Evolutionary conservation across 2,329 filamentous ascomycete species (phyloP).

Genomic region (Penicillium sp.): DNA sequence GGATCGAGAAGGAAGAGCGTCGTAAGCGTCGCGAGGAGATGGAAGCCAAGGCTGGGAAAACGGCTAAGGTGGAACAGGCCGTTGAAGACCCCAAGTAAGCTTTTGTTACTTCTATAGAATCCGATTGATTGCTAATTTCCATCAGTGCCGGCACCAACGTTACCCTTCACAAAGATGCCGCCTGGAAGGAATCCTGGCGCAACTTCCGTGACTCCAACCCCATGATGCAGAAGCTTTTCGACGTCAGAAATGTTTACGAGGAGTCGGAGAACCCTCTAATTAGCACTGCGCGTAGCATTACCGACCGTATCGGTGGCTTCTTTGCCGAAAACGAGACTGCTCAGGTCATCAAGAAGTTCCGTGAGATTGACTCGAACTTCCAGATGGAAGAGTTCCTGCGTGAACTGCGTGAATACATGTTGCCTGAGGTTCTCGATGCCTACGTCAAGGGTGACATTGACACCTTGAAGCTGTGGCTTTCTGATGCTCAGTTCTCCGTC

Average conservation of each 20-base stretch:
- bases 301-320: slow-evolving; percentile 88
- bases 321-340: slow-evolving; percentile 99
- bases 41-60: slow-evolving; percentile 53
- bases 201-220: slow-evolving; percentile 90
- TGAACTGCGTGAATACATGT: slow-evolving; percentile 95
- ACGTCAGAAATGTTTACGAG: slow-evolving; percentile 81
- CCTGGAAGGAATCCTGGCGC: slow-evolving; percentile 98
- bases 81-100: slow-evolving; percentile 87
- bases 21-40: slow-evolving; percentile 69
- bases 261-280: slow-evolving; percentile 98
- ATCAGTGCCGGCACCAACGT: slow-evolving; percentile 86
- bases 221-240: slow-evolving; percentile 84
- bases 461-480: slow-evolving; percentile 91
- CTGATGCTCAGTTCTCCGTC: slow-evolving; percentile 91
- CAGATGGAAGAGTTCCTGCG: slow-evolving; percentile 92
- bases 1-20: slow-evolving; percentile 94
- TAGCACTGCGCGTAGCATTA: slow-evolving; percentile 88
- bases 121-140: slow-evolving; percentile 27
- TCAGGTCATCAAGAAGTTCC: slow-evolving; percentile 96
- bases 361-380: slow-evolving; percentile 91
- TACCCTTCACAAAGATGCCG: slow-evolving; percentile 93
- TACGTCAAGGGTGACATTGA: slow-evolving; percentile 96
- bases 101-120: neutral
- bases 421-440: slow-evolving; percentile 94
- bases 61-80: slow-evolving; percentile 59